Base-by-base conservation (phyloP, 1,284 basidiomycete genomes). In the Leccinum fuscescens region DNA sequence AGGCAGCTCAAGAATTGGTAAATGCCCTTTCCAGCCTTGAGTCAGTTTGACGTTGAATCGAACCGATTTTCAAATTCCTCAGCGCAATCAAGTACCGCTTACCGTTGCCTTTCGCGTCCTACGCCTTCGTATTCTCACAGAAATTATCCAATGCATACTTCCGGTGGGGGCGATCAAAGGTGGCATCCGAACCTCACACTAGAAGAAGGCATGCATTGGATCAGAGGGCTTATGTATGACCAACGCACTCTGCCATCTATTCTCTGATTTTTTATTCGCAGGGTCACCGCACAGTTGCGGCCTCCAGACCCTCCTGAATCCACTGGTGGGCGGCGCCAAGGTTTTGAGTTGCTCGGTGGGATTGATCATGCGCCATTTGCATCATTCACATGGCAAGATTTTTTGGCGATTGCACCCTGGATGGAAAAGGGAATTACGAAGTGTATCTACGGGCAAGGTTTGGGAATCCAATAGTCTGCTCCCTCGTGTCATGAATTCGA, bases 331-430 rank as follows among this genome's bases (percentile, higher is more conserved):
- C 72, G 70, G 14, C 65, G 79, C 6, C 82, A 82, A 67, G 85
- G 84, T 57, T 67, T 78, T 31, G 84, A 83, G 64, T 76, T 84
- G 5, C 75, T 84, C 39, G 66, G 74, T 33, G 82, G 80, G 14
- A 70, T 78, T 3, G 80, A 81, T 50, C 78, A 82, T 31, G 77
- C 76, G 29, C 86, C 86, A 56, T 92, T 86, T 69, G 82, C 82
- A 6, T 89, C 89, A 7, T 84, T 92, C 63, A 80, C 79, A 2
- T 89, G 85, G 83, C 74, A 76, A 31, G 90, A 92, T 72, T 74
- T 92, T 46, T 79, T 79, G 67, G 81, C 84, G 31, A 83, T 92
- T 61, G 88, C 90, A 42, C 90, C 89, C 6, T 92, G 90, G 90
- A 80, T 92, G 76, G 81, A 84, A 61, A 82, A 84, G 57, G 76